Percentiles rank a stretch among this genome's conserved stretches.
Conservation (phyloP, 306 rosid genomes). For the Cucurbita pepo region DNA sequence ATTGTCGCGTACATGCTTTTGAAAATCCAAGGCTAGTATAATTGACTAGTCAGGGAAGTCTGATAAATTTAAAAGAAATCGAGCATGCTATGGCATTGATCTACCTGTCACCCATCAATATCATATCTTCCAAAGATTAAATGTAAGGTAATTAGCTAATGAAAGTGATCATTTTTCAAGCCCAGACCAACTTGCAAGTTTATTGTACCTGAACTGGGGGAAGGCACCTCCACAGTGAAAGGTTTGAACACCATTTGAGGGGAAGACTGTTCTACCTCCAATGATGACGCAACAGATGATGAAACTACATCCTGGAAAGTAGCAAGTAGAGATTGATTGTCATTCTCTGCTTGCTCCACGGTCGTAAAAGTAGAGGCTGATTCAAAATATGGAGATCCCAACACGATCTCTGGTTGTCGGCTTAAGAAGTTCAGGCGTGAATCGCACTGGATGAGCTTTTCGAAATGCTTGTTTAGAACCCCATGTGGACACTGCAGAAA, state of each 20-base stretch:
- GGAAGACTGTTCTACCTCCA: slow-evolving; percentile 36
- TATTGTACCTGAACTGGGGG: slow-evolving; percentile 77
- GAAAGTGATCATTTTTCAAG: background rate
- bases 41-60: background rate
- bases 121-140: background rate
- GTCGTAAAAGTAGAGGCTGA: slow-evolving; percentile 28
- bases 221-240: slow-evolving; percentile 43
- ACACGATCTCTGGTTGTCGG: slow-evolving; percentile 46
- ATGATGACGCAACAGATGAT: slow-evolving; percentile 37
- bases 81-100: background rate
- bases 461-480: slow-evolving; percentile 60
- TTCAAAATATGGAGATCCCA: slow-evolving; percentile 67
- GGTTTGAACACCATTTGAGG: slow-evolving; percentile 22
- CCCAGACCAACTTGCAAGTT: background rate
- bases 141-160: background rate
- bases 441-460: slow-evolving; percentile 83
- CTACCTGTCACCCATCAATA: background rate
- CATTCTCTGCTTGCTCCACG: slow-evolving; percentile 23
- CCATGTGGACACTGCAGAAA: slow-evolving; percentile 80
- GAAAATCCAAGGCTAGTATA: background rate
- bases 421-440: slow-evolving; percentile 55
- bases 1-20: background rate
- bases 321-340: slow-evolving; percentile 23
- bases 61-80: background rate
- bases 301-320: slow-evolving; percentile 38